Base-by-base conservation (phyloP, 2,329 filamentous ascomycete species). In the Neonectria sp. region DNA sequence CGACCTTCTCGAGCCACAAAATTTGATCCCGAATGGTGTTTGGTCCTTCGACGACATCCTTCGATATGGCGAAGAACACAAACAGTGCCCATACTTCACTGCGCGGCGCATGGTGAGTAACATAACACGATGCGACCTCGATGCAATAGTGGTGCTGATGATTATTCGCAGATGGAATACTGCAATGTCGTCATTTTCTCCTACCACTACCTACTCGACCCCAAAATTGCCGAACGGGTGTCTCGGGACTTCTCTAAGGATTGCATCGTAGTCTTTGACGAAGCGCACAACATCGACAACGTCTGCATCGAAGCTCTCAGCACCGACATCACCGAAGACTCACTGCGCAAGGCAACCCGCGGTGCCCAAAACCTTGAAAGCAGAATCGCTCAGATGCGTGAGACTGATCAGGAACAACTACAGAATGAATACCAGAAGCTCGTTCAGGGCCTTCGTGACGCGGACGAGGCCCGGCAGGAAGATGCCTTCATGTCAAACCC, bases 101-200 rank as follows among this genome's bases (percentile, higher is more conserved):
- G 93, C 94, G 15, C 89, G 96, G 65, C 91, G 96, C 71, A 99
- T 99, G 96, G 93, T 94, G 81, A 76, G 85, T 60, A 24, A 46
- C 15, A 52, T 9, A 21, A 17, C 17, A 21, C n/a, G 53, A 21
- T 21, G 24, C 25, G 53, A 21, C 17, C 21, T 9, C 15, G 7
- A 15, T 15, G 11, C 13, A 24, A 21, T 15, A 5, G 21, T 7
- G 21, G 24, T 43, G 29, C 67, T 73, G 25, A 71, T 68, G 58
- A 31, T 15, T 15, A 45, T 35, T 9, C 35, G 15, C 71, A 95
- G 92, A 98, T 99, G 95, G 92, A 96, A 76, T 98, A 95, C 78
- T 99, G 96, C 87, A 98, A 99, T 79, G 95, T 99, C 78, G 98
- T 99, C 77, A 99, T 99, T 73, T 99, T 99, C 83, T 99, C 96